Evolutionary conservation across 331 rosid species (phyloP), one percentile per base, ranked within the genome.

Genomic region (Prunus yedoensis): DNA sequence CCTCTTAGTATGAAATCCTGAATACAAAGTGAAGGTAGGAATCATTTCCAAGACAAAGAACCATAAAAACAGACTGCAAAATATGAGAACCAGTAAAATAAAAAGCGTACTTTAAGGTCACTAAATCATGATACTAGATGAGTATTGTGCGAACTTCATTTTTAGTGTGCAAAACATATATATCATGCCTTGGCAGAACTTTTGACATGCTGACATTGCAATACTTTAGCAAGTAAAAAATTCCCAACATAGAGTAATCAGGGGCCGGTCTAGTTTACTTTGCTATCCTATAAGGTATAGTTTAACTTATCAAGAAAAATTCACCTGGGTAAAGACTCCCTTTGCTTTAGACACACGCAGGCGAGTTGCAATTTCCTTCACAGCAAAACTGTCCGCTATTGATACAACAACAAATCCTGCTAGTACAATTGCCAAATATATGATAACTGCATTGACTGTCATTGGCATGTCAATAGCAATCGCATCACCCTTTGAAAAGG

Each of bases 1-100:
- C 97, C 97, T 77, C 98, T 86, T 62, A 84, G 53, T 82, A 91
- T 89, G 93, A 91, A 94, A 85, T 94, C 99, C 99, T 92, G 93
- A 71, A 75, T 70, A 73, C 41, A 85, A 78, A 72, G 73, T 67
- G 43, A 79, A 70, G 10, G 49, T 12, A 38, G 28, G 41, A 50
- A 77, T 70, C 60, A 75, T 47, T 63, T 53, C 68, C 53, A 45
- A 52, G 47, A 78, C 38, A 35, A 51, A 41, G 47, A 35, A 30
- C 57, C 9, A 13, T 10, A 61, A 35, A 61, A 21, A 3, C 46
- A 38, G 35, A 79, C 53, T 56, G 65, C 8, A 50, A 82, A 3
- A 63, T 49, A 52, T 57, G 23, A 63, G 32, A 32, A 70, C 18
- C 15, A 28, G 43, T 11, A 50, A 32, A 46, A 25, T 50, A 1